phyloP scores from a whole-genome alignment of 177 flowering plant species.

The Vitis hybrid region DNA sequence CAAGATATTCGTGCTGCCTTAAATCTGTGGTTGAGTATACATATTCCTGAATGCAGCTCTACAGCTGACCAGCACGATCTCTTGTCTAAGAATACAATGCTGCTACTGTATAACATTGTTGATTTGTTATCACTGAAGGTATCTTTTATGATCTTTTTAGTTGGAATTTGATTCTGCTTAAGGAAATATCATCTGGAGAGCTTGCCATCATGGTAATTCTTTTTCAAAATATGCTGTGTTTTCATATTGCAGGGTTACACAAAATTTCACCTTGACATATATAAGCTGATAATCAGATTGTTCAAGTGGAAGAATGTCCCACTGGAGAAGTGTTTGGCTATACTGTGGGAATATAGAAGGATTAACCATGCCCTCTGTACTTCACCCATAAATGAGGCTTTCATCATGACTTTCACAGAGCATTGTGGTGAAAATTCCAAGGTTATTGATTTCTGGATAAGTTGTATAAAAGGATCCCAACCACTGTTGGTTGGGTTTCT shows the following conservation, averaged over 20 bases:
- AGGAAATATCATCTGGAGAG: neutral
- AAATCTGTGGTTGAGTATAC: slow-evolving; percentile 47
- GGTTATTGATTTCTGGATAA: slow-evolving; percentile 58
- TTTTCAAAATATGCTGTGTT: slow-evolving; percentile 5
- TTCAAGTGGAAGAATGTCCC: slow-evolving; percentile 50
- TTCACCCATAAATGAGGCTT: slow-evolving; percentile 58
- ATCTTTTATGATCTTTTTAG: slow-evolving; percentile 7
- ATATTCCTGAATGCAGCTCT: slow-evolving; percentile 23
- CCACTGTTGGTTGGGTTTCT: slow-evolving; percentile 50
- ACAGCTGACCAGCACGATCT: slow-evolving; percentile 25
- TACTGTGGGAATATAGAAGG: slow-evolving; percentile 76
- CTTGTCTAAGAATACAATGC: slow-evolving; percentile 37
- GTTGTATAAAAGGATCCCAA: slow-evolving; percentile 46
- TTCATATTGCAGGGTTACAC: slow-evolving; percentile 52
- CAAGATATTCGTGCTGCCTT: slow-evolving; percentile 63
- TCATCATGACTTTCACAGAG: slow-evolving; percentile 43
- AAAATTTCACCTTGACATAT: slow-evolving; percentile 45
- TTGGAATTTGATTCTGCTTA: neutral
- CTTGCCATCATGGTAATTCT: neutral
- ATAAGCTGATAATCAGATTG: slow-evolving; percentile 50
- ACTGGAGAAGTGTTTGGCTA: slow-evolving; percentile 40
- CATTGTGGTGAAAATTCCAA: slow-evolving; percentile 42
- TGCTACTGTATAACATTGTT: slow-evolving; percentile 51
- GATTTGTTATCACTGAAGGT: slow-evolving; percentile 88
- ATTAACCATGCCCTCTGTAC: slow-evolving; percentile 77